Base-by-base conservation (phyloP, 768 basidiomycete genomes). In the Hortiboletus campestris region DNA sequence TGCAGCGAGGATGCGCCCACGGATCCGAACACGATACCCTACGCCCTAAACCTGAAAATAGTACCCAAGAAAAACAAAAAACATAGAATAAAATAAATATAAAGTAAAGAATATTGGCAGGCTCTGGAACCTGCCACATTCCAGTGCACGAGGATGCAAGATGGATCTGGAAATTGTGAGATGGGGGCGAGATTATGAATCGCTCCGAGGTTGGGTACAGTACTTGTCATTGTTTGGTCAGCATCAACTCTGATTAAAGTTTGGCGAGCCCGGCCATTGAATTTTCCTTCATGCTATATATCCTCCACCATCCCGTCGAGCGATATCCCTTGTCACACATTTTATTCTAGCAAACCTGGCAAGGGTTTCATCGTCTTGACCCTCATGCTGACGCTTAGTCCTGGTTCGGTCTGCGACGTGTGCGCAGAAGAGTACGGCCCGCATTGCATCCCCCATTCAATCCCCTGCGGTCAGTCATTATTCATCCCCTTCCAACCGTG, bases 351-450 rank as follows among this genome's bases (percentile, higher is more conserved):
- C 72, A 67, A 69, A 72, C 71, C 66, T 72, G 70, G 64, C 69
- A 69, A 71, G 72, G 72, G 72, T 69, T 63, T 70, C 60, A 67
- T 67, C 67, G 73, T 67, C 71, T 73, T 72, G 70, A 69, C 68
- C 67, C 65, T 68, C 69, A 91, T 91, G 89, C 83, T 91, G 76
- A 87, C 89, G 71, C 86, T 91, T 68, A 80, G 77, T 76, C 83
- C 87, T 73, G 87, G 87, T 74, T 90, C 86, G 72, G 80, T 85
- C 72, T 91, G 89, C 85, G 89, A 91, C 80, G 89, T 91, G 68
- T 91, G 89, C 79, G 89, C 89, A 67, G 89, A 91, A 75, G 88
- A 91, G 78, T 91, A 82, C 74, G 85, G 85, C 68, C 77, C 83
- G 55, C 84, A 84, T 64, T 84, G 83, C 71, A 75, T 82, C 59